Evolutionary conservation across 352 stramenopile genomes (phyloP), one percentile per base, ranked within the genome.

Genomic region (Aphanomyces stellatus): DNA sequence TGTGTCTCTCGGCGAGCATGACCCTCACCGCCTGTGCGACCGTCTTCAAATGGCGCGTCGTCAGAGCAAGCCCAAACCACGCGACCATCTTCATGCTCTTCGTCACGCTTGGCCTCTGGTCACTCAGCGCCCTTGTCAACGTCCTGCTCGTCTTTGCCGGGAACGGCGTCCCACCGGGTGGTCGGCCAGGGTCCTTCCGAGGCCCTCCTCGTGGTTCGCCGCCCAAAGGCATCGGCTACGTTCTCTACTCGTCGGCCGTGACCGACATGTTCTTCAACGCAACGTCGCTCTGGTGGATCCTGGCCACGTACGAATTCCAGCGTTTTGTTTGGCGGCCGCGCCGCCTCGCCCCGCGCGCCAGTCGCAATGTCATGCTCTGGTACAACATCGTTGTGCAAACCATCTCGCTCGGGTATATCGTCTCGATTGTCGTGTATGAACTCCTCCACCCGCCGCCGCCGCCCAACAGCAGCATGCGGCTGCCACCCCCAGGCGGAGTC

Each of bases 51-150:
- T 61, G 53, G 53, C 10, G 8, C 15, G 17, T 15, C 8, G 53
- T 46, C 31, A 51, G 2, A 2, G 22, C 22, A 17, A 41, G 42
- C 24, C 19, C 53, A 22, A 17, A 25, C 24, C 53, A 61, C 27
- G 53, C 19, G 19, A 61, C 53, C 11, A 33, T 61, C 17, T 61
- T 61, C 24, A 61, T 61, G 53, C 11, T 61, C 17, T 61, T 61
- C 17, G n/a, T 61, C 15, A 28, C 15, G 19, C 11, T 27, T 17
- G 15, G 31, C n/a, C 35, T 61, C 19, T 61, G 53, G 53, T 61
- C 27, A 19, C 27, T 61, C 31, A 30, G n/a, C 2, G 8, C 10
- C 8, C 53, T 61, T 22, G 28, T 61, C 8, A 19, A 41, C 35
- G 42, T 15, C 31, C 42, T 61, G 43, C 11, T 19, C 31, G 25